phyloP scores from a whole-genome alignment of 768 basidiomycete genomes.

The Lactarius psammicola region DNA sequence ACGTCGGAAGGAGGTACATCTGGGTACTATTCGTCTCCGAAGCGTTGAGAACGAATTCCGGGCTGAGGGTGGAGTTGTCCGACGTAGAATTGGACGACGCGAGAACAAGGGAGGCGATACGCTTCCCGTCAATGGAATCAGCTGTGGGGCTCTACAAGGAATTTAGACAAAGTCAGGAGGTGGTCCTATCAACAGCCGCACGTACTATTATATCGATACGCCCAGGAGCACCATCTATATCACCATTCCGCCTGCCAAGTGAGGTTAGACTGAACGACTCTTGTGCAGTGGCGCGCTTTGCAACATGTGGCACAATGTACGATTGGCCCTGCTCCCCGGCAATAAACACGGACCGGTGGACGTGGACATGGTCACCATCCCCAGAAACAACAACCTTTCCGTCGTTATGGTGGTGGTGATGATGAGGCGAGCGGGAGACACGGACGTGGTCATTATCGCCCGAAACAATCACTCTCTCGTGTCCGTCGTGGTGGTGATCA shows the following conservation, averaged over 20 bases:
- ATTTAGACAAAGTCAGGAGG: background rate
- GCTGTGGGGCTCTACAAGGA: slow-evolving; percentile 37
- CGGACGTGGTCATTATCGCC: slow-evolving; percentile 27
- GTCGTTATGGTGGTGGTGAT: slow-evolving; percentile 22
- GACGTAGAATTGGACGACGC: slow-evolving; percentile 19
- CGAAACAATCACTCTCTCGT: slow-evolving; percentile 29
- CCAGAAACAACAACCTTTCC: slow-evolving; percentile 30
- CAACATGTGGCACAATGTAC: slow-evolving; percentile 26
- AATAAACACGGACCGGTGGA: slow-evolving; percentile 28
- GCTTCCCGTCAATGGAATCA: slow-evolving; percentile 37
- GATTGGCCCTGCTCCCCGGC: slow-evolving; percentile 26
- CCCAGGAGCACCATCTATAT: slow-evolving; percentile 38
- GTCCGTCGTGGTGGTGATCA: slow-evolving; percentile 18
- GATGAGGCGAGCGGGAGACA: slow-evolving; percentile 12
- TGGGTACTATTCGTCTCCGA: slow-evolving; percentile 34
- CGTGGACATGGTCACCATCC: slow-evolving; percentile 30
- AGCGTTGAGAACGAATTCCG: slow-evolving; percentile 36
- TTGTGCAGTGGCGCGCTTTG: slow-evolving; percentile 25
- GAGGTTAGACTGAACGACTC: slow-evolving; percentile 11
- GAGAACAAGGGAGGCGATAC: slow-evolving; percentile 45
- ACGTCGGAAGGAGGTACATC: slow-evolving; percentile 32
- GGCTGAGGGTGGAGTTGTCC: slow-evolving; percentile 3
- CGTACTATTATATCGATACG: slow-evolving; percentile 51
- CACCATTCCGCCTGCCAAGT: slow-evolving; percentile 19
- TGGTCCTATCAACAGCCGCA: slow-evolving; percentile 21